Base-by-base conservation (phyloP, 371 early-diverging fungal species). In the Funneliformis caledonium region DNA sequence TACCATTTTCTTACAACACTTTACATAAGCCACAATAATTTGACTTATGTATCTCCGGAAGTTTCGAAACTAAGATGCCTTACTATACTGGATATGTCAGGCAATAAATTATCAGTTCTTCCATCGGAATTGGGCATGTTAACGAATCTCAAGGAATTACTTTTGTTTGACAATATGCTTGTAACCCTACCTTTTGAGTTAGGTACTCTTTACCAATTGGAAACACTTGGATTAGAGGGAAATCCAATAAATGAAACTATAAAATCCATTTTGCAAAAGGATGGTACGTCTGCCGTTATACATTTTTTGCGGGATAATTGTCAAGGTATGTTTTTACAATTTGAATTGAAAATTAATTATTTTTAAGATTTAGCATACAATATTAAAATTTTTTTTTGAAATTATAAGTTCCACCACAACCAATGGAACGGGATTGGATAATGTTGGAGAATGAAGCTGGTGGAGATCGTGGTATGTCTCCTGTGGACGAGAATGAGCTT, bases 191-290 rank as follows among this genome's bases (percentile, higher is more conserved):
- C 99, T 9, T 87, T 88, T 70, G 99, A 99, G 86, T 86, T 99
- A 65, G 99, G 99, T 7, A 92, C 92, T 11, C 87, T 99, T 67
- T 98, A 93, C 83, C 96, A 96, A 83, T 85, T 99, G 72, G 97
- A 98, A 80, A 92, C 88, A 3, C 87, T 99, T 47, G 98, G 99
- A 4, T 82, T 99, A 37, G 97, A 99, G 83, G 99, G 99, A 16
- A 99, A 99, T 87, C 99, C 99, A 4, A 83, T 99, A 72, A 88
- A 94, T 70, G 95, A 97, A 43, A 95, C 96, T 26, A 86, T 98
- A 50, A 90, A 91, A 81, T 88, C 88, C 2, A 82, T 98, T 50
- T 84, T 97, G 69, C 93, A 95, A 61, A 95, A 96, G 82, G 96
- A 97, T 56, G 99, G 98, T 6, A 90, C 97, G 0, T 85, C 88